Evolutionary conservation across 2,329 filamentous ascomycete species (phyloP), one percentile per base, ranked within the genome.

Genomic region (Cladophialophora bantiana): DNA sequence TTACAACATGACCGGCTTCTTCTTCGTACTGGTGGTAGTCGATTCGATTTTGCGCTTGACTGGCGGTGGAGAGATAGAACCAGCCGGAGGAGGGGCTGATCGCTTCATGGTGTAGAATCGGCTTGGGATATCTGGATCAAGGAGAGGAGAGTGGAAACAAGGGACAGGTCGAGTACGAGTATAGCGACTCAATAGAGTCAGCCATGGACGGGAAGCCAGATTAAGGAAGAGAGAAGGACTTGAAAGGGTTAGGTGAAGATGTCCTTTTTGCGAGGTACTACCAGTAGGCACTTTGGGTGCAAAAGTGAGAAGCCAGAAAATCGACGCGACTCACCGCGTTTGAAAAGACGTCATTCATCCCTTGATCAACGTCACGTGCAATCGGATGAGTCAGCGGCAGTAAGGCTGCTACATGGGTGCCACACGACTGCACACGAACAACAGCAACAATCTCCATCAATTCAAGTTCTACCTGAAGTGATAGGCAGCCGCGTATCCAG

Each of bases 401-500:
- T 31, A 55, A 35, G 53, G 53, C 53, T 55, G 53, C 53, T n/a
- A n/a, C n/a, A n/a, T n/a, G n/a, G n/a, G n/a, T n/a, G n/a, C n/a
- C n/a, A n/a, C n/a, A n/a, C n/a, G n/a, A n/a, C n/a, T n/a, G n/a
- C 32, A n/a, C 12, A 26, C 26, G 26, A 26, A 3, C 31, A 32
- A 7, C 12, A 5, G 52, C 26, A 26, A 6, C 53, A 55, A 10
- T 13, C 34, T n/a, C 40, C 12, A 13, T 48, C n/a, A 10, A 4
- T 20, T 68, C 65, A 70, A 36, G 56, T 61, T 63, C 68, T 70
- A 62, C 68, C 64, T 35, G 59, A 62, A 45, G 32, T 56, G 36
- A 66, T 50, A 35, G 70, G 88, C 45, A 87, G 84, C 64, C 87
- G 81, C 2, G 86, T 87, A 74, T 89, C 87, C 68, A 89, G 77